Conservation (phyloP, 2,329 filamentous ascomycete genomes). For the Basipetospora sp. region DNA sequence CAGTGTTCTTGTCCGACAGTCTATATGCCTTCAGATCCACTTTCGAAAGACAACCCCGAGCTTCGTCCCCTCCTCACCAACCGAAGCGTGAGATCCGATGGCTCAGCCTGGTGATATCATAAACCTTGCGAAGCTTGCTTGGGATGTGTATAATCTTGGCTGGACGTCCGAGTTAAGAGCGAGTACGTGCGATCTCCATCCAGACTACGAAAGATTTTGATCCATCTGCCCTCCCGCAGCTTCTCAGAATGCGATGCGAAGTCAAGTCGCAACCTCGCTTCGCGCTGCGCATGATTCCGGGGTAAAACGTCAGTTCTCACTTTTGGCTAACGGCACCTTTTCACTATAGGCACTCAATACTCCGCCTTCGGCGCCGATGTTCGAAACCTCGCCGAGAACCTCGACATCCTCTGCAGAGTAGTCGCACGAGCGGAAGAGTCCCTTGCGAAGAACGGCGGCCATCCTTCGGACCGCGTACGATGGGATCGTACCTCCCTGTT, state of each 20-base stretch:
- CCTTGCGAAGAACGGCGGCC: constrained; percentile 12
- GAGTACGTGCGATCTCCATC: constrained; percentile 11
- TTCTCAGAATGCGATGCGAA: no score
- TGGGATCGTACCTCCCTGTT: constrained; percentile 11
- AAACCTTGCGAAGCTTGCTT: constrained; percentile 18
- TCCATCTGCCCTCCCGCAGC: no score
- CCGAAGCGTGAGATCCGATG: no score
- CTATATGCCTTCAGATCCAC: no score
- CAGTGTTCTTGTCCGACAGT: no score
- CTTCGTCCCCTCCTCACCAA: no score
- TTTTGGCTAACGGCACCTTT: not conserved
- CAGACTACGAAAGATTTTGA: no score
- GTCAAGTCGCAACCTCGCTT: no score
- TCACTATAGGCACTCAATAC: constrained; percentile 15
- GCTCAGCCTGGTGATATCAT: constrained; percentile 17
- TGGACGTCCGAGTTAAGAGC: constrained; percentile 20
- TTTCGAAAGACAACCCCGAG: no score
- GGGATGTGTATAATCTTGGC: constrained; percentile 19
- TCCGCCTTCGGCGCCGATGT: constrained; percentile 19
- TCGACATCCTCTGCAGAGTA: constrained; percentile 17
- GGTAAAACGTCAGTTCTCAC: no score
- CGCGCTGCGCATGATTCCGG: no score
- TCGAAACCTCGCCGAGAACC: constrained; percentile 16
- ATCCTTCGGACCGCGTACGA: constrained; percentile 5
- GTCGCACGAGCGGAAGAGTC: constrained; percentile 15